Base-by-base conservation (phyloP, 805 yeast genomes). In the Hermanozyma aechmeae region DNA sequence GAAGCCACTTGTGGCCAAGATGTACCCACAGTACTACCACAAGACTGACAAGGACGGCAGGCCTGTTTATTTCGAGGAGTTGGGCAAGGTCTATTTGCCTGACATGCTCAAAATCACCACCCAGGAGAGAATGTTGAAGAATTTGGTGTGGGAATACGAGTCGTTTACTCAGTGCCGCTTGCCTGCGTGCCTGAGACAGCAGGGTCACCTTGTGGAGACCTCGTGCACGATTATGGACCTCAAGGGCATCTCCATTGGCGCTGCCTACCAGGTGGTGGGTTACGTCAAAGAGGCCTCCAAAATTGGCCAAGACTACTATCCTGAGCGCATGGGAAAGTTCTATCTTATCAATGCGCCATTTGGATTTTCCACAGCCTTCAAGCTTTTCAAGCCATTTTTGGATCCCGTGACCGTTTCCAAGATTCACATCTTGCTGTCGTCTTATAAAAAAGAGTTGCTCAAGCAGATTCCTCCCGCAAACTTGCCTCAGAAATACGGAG, bases 281-380 rank as follows among this genome's bases (percentile, higher is more conserved):
- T 92, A 86, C 58, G 94, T 92, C 31, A 77, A 78, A 53, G 96
- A 87, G 59, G 96, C 98, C 7, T 83, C 96, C 10, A 65, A 72
- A 48, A 84, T 92, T 46, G 96, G 97, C 35, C 98, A 92, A 67
- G 84, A 92, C 63, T 89, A 83, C 61, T 92, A 92, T 56, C 98
- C 98, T 11, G 98, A 92, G 68, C 81, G 97, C 60, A 92, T 92
- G 98, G 98, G 98, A 51, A 86, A 83, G 58, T 92, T 89, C 54
- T 89, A 86, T 61, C 65, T 87, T 46, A 84, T 92, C 60, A 92
- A 92, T 51, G 95, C 97, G 1, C 98, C 98, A 40, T 92, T 86
- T 52, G 98, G 98, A 2, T 92, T 92, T 61, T 76, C 95, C 22
- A 79, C 96, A 23, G 96, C 93, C 23, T 92, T 89, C 72, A 74